Evolutionary conservation across 768 basidiomycete species (phyloP).

Genomic region (Auriscalpium orientale): DNA sequence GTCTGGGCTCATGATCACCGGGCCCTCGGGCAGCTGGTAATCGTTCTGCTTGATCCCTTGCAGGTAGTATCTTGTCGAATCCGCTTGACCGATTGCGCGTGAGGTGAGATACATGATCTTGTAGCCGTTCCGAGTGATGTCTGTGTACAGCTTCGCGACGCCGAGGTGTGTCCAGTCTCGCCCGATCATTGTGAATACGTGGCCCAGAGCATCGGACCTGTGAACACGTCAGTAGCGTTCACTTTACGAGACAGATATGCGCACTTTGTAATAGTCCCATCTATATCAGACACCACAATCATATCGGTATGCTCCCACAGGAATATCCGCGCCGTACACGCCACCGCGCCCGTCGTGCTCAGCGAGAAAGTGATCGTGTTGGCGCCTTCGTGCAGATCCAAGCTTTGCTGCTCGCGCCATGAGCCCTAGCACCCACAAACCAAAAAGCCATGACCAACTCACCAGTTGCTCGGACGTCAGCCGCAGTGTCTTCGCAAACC

Average conservation of each 20-base stretch:
- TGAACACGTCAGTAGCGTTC: neutral
- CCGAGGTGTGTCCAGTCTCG: slow-evolving; percentile 98
- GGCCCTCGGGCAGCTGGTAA: slow-evolving; percentile 94
- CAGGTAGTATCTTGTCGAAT: slow-evolving; percentile 91
- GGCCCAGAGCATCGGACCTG: slow-evolving; percentile 93
- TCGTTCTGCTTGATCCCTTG: slow-evolving; percentile 93
- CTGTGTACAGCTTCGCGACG: slow-evolving; percentile 94
- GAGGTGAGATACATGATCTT: slow-evolving; percentile 98
- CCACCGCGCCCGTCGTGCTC: slow-evolving; percentile 70
- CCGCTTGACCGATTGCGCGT: slow-evolving; percentile 95
- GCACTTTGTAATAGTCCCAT: slow-evolving; percentile 98
- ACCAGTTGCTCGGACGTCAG: slow-evolving; percentile 94
- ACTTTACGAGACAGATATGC: slow-evolving; percentile 14
- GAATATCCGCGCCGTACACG: slow-evolving; percentile 89
- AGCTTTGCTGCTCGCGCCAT: slow-evolving; percentile 53
- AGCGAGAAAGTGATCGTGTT: slow-evolving; percentile 94
- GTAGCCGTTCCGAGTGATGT: slow-evolving; percentile 93
- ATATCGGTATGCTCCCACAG: slow-evolving; percentile 90
- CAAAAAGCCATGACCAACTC: slow-evolving; percentile 20
- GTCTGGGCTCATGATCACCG: slow-evolving; percentile 98
- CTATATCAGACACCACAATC: slow-evolving; percentile 94
- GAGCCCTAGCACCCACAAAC: neutral
- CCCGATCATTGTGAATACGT: slow-evolving; percentile 96
- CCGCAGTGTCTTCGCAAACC: slow-evolving; percentile 86
- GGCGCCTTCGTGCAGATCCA: slow-evolving; percentile 77